phyloP scores from a whole-genome alignment of 2,329 filamentous ascomycete species.

The Chrysosporium queenslandicum region DNA sequence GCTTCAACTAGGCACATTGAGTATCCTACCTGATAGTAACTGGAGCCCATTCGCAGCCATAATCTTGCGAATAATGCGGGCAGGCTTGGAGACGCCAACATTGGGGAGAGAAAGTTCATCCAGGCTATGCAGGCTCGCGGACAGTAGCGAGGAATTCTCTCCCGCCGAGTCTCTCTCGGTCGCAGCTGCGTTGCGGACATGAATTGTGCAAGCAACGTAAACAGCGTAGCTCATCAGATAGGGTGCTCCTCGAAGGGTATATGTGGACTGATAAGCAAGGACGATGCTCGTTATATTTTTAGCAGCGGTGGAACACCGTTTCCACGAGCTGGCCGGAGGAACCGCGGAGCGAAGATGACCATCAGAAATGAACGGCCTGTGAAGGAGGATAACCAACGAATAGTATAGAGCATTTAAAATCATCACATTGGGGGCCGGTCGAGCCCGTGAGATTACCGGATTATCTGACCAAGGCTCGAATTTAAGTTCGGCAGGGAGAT shows the following conservation, averaged over 20 bases:
- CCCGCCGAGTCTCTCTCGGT: conserved; percentile 18
- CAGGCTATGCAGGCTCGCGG: conserved; percentile 25
- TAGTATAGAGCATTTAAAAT: conserved; percentile 32
- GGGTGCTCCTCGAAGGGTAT: conserved; percentile 34
- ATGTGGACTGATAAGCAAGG: conserved; percentile 30
- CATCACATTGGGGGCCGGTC: conserved; percentile 25
- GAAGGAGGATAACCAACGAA: conserved; percentile 38
- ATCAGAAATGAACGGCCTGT: conserved; percentile 36
- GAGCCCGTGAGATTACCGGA: conserved; percentile 12
- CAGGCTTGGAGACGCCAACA: conserved; percentile 16
- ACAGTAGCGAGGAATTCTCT: conserved; percentile 22
- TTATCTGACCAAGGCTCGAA: conserved; percentile 23
- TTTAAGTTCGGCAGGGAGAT: conserved; percentile 22
- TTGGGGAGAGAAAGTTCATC: conserved; percentile 25
- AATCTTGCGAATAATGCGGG: conserved; percentile 18
- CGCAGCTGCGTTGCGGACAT: conserved; percentile 31
- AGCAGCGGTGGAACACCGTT: conserved; percentile 29
- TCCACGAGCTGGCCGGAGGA: conserved; percentile 23
- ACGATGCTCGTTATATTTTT: conserved; percentile 31
- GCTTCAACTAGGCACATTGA: background rate
- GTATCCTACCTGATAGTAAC: conserved; percentile 14
- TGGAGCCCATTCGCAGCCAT: conserved; percentile 17
- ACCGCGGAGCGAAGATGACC: conserved; percentile 24
- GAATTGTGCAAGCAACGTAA: conserved; percentile 37
- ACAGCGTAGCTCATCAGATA: conserved; percentile 38